A percentile compares a stretch with the other conserved stretches of the same genome.
Evolutionary conservation across 1,284 basidiomycete species (phyloP).

Genomic region (Psilocybe mexicana): DNA sequence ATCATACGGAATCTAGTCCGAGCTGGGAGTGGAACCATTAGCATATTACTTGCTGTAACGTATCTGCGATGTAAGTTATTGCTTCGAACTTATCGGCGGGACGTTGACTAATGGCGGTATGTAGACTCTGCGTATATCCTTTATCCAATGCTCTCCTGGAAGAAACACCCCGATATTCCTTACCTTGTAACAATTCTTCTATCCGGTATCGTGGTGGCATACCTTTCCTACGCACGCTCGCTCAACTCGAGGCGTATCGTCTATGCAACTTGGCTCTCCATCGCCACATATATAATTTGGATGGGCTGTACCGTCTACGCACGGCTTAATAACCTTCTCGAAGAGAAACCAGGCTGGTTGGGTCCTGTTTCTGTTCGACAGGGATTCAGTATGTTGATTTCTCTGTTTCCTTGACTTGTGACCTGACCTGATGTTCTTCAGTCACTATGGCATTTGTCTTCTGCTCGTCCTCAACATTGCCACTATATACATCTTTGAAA

Average conservation of each 20-base stretch:
- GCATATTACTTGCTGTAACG: constrained; percentile 53
- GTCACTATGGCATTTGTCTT: constrained; percentile 63
- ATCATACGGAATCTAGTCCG: constrained; percentile 44
- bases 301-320: constrained; percentile 51
- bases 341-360: constrained; percentile 37
- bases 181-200: constrained; percentile 35
- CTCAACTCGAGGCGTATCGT: constrained; percentile 52
- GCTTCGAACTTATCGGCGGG: constrained; percentile 8
- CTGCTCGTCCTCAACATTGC: constrained; percentile 60
- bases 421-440: constrained; percentile 22
- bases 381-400: constrained; percentile 53
- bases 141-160: constrained; percentile 38
- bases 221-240: constrained; percentile 53
- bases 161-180: constrained; percentile 36
- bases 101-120: constrained; percentile 1
- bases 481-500: constrained; percentile 61
- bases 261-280: constrained; percentile 57
- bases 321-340: constrained; percentile 45
- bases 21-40: constrained; percentile 42
- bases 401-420: neutral
- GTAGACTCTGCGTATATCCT: constrained; percentile 56
- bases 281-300: constrained; percentile 61
- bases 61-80: constrained; percentile 62
- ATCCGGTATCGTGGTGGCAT: constrained; percentile 45
- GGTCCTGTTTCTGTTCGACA: constrained; percentile 58